A percentile compares a stretch with the other conserved stretches of the same genome.
Conservation (phyloP, 495 filamentous ascomycete species). For the Alectoria sarmentosa region DNA sequence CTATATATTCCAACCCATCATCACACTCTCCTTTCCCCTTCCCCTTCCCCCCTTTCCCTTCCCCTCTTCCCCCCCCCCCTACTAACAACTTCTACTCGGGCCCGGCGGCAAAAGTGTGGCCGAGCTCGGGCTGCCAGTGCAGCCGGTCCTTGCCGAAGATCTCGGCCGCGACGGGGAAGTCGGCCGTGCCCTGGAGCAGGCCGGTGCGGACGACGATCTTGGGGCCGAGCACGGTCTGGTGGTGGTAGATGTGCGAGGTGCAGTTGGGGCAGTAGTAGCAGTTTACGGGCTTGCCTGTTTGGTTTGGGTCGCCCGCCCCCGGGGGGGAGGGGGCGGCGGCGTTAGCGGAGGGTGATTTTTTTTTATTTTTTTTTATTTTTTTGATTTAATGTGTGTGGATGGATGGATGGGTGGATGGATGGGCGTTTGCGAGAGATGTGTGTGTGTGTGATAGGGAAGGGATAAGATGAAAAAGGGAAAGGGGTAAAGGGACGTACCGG, state of each 20-base stretch:
- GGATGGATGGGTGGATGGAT: not conserved
- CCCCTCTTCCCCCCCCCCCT: not conserved
- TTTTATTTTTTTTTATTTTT: too few relatives aligned
- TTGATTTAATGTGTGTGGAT: too few relatives aligned
- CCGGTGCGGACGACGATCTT: conserved; percentile 42
- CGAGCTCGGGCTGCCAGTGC: conserved; percentile 29
- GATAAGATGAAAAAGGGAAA: too few relatives aligned
- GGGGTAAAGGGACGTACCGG: conserved; percentile 28
- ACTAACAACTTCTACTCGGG: conserved; percentile 11
- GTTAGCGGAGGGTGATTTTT: not conserved
- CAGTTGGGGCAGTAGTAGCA: conserved; percentile 51
- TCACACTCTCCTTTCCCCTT: not conserved
- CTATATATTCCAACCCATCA: too few relatives aligned
- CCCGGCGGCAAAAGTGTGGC: conserved; percentile 21
- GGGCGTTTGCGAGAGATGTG: not conserved
- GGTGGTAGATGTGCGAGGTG: conserved; percentile 46
- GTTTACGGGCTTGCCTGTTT: conserved; percentile 44
- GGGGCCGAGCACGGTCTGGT: conserved; percentile 41
- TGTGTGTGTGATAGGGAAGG: not conserved
- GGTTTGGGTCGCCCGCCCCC: too few relatives aligned
- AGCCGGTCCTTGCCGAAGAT: conserved; percentile 30
- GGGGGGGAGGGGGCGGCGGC: not conserved
- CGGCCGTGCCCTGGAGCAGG: conserved; percentile 29
- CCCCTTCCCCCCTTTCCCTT: too few relatives aligned
- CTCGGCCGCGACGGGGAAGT: conserved; percentile 27